These are phyloP conservation scores for Meyerozyma athensensis DNA, from an alignment of 1,139 yeast genomes.

Conservation along the genomic window DNA sequence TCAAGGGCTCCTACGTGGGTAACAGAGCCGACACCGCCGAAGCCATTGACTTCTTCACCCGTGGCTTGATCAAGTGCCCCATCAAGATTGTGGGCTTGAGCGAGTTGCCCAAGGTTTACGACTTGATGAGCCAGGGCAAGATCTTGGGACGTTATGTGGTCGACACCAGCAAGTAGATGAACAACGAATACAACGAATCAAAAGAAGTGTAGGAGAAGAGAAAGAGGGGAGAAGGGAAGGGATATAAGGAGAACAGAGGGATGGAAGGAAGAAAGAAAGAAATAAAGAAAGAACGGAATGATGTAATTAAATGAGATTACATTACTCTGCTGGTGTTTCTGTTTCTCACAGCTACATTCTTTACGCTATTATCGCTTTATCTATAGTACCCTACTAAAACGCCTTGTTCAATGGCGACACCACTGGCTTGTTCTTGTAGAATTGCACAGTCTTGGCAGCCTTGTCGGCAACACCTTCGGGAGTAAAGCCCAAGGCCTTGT, in stretches of 20 bases:
- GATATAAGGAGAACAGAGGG: too few relatives aligned
- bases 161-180: constrained; percentile 34
- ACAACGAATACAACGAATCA: background rate
- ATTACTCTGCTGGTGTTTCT: too few relatives aligned
- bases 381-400: constrained; percentile 33
- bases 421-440: constrained; percentile 73
- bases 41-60: constrained; percentile 66
- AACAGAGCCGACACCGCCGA: constrained; percentile 77
- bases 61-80: constrained; percentile 67
- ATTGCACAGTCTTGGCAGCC: constrained; percentile 74
- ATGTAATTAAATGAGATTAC: too few relatives aligned
- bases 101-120: constrained; percentile 55
- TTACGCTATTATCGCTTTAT: background rate
- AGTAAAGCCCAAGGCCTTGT: constrained; percentile 84
- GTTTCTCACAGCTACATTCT: too few relatives aligned
- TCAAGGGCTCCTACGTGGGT: constrained; percentile 76
- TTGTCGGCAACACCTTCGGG: constrained; percentile 89
- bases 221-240: too few relatives aligned
- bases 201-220: too few relatives aligned
- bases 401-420: constrained; percentile 80
- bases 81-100: constrained; percentile 62
- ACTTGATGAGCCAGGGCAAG: constrained; percentile 66
- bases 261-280: too few relatives aligned
- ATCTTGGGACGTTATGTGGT: constrained; percentile 71
- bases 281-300: too few relatives aligned